A percentile compares a stretch with the other conserved stretches of the same genome.
Conservation (phyloP, 345 rosid genomes). For the Brassica nigra region DNA sequence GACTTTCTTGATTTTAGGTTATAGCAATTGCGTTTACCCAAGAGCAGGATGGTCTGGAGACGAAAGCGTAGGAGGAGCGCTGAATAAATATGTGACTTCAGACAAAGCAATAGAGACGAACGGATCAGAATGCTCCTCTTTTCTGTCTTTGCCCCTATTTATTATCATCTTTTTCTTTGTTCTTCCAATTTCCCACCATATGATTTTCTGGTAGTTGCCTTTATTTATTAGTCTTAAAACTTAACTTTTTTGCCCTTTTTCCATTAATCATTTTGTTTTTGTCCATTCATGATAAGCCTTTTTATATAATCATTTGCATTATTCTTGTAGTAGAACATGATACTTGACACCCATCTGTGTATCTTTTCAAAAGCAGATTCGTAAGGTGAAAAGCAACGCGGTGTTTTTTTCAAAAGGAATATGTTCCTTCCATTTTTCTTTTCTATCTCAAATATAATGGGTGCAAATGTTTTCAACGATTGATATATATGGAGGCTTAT, state of each 20-base stretch:
- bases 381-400: not conserved
- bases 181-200: not conserved
- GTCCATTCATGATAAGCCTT: not conserved
- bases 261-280: slow-evolving; percentile 10
- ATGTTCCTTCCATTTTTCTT: not conserved
- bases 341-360: not conserved
- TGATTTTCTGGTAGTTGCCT: not conserved
- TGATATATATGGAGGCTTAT: not conserved
- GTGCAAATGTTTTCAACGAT: not conserved
- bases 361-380: slow-evolving; percentile 28
- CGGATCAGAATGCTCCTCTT: slow-evolving; percentile 10
- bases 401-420: not conserved
- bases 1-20: slow-evolving; percentile 45
- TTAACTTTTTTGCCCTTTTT: not conserved
- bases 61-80: slow-evolving; percentile 1
- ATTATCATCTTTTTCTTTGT: not conserved
- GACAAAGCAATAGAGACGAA: slow-evolving; percentile 21
- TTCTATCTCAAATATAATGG: not conserved
- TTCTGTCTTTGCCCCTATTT: slow-evolving; percentile 9
- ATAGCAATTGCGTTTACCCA: slow-evolving; percentile 56
- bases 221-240: not conserved
- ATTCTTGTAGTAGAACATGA: not conserved
- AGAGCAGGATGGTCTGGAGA: slow-evolving; percentile 44
- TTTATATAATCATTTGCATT: not conserved
- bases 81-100: slow-evolving; percentile 36